Base-by-base conservation (phyloP, 164 flowering plant species). In the Vitis amurensis region DNA sequence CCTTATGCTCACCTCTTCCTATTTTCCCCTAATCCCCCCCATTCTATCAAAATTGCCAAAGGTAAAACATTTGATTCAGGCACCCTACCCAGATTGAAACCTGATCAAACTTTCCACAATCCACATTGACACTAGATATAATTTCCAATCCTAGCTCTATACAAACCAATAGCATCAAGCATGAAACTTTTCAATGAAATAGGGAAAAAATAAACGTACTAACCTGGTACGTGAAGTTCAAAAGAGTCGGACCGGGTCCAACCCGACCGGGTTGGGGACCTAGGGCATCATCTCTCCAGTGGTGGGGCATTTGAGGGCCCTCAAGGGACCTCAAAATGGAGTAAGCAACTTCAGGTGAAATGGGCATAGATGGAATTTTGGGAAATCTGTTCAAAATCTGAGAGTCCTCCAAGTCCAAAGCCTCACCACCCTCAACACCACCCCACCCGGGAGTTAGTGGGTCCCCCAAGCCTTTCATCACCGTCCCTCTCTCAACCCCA, bases 381-480 rank as follows among this genome's bases (percentile, higher is more conserved):
- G 98, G 97, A 66, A 93, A 89, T 62, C 88, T 80, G 56, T 64
- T 59, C 50, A 10, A 58, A 55, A 88, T 94, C 72, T 76, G 75
- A n/a, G 47, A 58, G 23, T 88, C 91, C 48, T 76, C 81, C 73
- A 67, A n/a, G 11, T 71, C 78, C 68, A 93, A 70, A 59, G 75
- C 84, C 85, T 92, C 98, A 0, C 90, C 92, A n/a, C 83, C 91
- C 8, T 73, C 79, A 19, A 74, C 80, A n/a, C 79, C 88, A 4
- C 82, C 89, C 97, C 97, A 94, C 15, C 97, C 98, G 0, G 98
- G 98, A 17, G 83, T 90, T 15, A 85, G 77, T 19, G 98, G 98
- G 84, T 95, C 99, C 77, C 99, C 99, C 50, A 89, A n/a, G 0
- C 92, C 92, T 47, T 73, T 80, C 89, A 84, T 81, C 55, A 88